These are phyloP conservation scores for Vigna unguiculata DNA, from an alignment of 306 rosid genomes.

Conservation along the genomic window DNA sequence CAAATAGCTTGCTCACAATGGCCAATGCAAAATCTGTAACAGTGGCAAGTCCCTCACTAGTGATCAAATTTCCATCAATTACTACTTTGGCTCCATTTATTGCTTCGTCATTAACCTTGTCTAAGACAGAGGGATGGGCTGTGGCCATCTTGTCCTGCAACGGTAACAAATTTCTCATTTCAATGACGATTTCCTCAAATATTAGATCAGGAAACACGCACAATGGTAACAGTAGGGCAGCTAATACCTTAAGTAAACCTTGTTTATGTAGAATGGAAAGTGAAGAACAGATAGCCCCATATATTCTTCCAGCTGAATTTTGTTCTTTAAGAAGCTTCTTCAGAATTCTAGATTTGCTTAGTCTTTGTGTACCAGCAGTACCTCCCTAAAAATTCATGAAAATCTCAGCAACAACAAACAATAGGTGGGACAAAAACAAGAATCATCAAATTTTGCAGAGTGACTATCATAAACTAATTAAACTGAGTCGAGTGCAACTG, in stretches of 20 bases:
- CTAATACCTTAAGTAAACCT: conserved; percentile 83
- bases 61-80: conserved; percentile 89
- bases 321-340: conserved; percentile 87
- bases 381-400: conserved; percentile 70
- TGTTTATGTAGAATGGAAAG: conserved; percentile 68
- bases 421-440: conserved; percentile 14
- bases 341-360: conserved; percentile 75
- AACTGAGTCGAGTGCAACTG: not conserved
- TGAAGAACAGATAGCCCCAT: conserved; percentile 83
- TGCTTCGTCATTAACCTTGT: conserved; percentile 53
- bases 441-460: conserved; percentile 23
- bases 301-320: conserved; percentile 69
- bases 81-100: conserved; percentile 68
- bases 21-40: conserved; percentile 78
- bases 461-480: conserved; percentile 24
- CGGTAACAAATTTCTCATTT: conserved; percentile 23
- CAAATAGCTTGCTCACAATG: conserved; percentile 81
- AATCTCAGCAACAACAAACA: conserved; percentile 34
- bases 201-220: conserved; percentile 38
- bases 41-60: conserved; percentile 76
- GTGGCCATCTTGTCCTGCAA: conserved; percentile 74
- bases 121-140: conserved; percentile 59
- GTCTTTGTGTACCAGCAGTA: conserved; percentile 61
- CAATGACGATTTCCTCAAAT: conserved; percentile 12
- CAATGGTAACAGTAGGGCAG: conserved; percentile 16